Base-by-base conservation (phyloP, 2,329 filamentous ascomycete species). In the Botrytis paeoniae region DNA sequence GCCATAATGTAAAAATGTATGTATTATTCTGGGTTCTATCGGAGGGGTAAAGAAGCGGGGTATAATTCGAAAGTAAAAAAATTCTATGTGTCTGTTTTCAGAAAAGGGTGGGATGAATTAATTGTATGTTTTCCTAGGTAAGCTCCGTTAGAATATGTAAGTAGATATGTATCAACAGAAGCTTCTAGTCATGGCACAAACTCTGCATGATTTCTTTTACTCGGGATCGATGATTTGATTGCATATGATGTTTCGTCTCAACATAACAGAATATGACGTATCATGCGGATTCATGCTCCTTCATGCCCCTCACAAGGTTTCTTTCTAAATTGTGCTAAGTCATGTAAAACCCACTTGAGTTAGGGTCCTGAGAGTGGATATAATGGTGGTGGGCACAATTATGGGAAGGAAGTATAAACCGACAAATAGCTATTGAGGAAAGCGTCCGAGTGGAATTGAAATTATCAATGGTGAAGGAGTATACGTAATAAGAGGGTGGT, bases 1-100 rank as follows among this genome's bases (percentile, higher is more conserved):
- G 77, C 78, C 76, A 77, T 80, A n/a, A 61, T 75, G 63, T 48
- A 25, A n/a, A n/a, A 60, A 48, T 32, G 62, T 65, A 14, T 51
- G n/a, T 64, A 60, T 41, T 63, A 61, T 51, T 63, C 68, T 60
- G 69, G 18, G n/a, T 32, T 41, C 48, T 22, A 1, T 57, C 54
- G 25, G 69, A 61, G 57, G 59, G 45, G 48, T 43, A 10, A 70
- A 29, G 66, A 51, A 54, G 66, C 51, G 66, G 68, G 66, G 54
- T 69, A 54, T 32, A 63, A 66, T 61, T 54, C 60, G 32, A 61
- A 70, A 62, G 5, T 29, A 35, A 57, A 62, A 61, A 63, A 62
- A 63, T 59, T 73, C 63, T 74, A 22, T 57, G 29, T 22, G 45
- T 20, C 29, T 22, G 48, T 39, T 57, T 39, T 57, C 37, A 57